Base-by-base conservation (phyloP, 2,329 filamentous ascomycete species). In the Penicillium sp. region DNA sequence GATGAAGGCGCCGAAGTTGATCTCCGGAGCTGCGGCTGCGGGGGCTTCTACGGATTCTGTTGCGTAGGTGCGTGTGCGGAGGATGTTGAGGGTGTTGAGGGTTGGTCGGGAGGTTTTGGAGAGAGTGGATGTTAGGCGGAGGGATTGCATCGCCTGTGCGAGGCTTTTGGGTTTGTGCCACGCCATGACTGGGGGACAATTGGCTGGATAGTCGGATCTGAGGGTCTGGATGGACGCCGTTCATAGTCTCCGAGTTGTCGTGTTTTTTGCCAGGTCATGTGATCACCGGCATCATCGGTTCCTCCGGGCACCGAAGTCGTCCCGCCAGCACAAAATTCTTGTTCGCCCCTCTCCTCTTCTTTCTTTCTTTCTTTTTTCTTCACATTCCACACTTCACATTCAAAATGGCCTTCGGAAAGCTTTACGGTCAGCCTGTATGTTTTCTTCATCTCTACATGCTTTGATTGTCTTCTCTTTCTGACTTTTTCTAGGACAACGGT, bases 381-480 rank as follows among this genome's bases (percentile, higher is more conserved):
- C 45, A 43, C 27, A 35, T 49, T 53, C 40, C 53, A 51, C 48
- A 55, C 48, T 50, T 53, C 56, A 51, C 48, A 57, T 60, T 69
- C 81, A 90, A 84, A 77, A 95, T 96, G 89, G 84, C 90, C 75
- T 97, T 99, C 85, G 94, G 94, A 81, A 99, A 96, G 84, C 86
- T 99, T 74, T 97, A 94, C 86, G 89, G 88, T 76, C 85, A 84
- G 78, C 76, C 84, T 80, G 93, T 96, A 87, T 68, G 81, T 71
- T 62, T 71, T 62, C 71, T 62, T 35, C 13, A 44, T 8, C 7
- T 7, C 2, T 18, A 27, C 34, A 13, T 39, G 2, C 7, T 32
- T n/a, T 32, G 2, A 11, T n/a, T 41, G 44, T 19, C 4, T 26
- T 32, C 34, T n/a, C 9, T 40, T 4, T 47, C 40, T 49, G 27